Conservation (phyloP, 1,284 basidiomycete species). For the Porodaedalea pini region DNA sequence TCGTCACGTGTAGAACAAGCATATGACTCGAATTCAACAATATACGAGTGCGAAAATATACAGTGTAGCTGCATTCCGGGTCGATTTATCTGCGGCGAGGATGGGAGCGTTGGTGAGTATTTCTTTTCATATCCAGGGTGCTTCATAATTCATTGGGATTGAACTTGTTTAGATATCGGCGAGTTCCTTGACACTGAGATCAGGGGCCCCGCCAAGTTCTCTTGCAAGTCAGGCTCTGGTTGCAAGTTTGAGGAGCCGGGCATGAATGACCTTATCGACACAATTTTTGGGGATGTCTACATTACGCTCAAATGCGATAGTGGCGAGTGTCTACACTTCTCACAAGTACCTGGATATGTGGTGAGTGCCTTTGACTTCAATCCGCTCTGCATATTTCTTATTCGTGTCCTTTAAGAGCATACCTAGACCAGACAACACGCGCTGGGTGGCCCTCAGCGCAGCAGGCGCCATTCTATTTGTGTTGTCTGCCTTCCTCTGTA, state of each 20-base stretch:
- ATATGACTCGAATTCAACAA: conserved; percentile 70
- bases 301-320: conserved; percentile 87
- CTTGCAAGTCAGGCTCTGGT: conserved; percentile 68
- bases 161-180: conserved; percentile 69
- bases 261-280: conserved; percentile 93
- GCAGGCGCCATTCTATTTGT: conserved; percentile 72
- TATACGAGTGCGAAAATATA: conserved; percentile 79
- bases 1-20: conserved; percentile 45
- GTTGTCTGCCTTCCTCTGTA: conserved; percentile 53
- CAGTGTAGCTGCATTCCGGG: conserved; percentile 90
- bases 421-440: conserved; percentile 73
- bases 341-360: conserved; percentile 89
- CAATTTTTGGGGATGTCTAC: conserved; percentile 88
- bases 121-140: neutral
- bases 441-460: conserved; percentile 81
- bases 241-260: conserved; percentile 94
- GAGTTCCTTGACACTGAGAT: conserved; percentile 92
- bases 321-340: conserved; percentile 93
- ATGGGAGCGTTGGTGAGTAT: conserved; percentile 85
- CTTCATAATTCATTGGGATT: conserved; percentile 4
- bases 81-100: conserved; percentile 92
- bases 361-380: conserved; percentile 42
- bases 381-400: neutral
- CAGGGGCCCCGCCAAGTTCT: conserved; percentile 86
- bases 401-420: conserved; percentile 49